A percentile compares a stretch with the other conserved stretches of the same genome.
These are phyloP conservation scores for Blastobotrys capitulatus DNA, from an alignment of 1,139 yeast genomes.

Conservation along the genomic window DNA sequence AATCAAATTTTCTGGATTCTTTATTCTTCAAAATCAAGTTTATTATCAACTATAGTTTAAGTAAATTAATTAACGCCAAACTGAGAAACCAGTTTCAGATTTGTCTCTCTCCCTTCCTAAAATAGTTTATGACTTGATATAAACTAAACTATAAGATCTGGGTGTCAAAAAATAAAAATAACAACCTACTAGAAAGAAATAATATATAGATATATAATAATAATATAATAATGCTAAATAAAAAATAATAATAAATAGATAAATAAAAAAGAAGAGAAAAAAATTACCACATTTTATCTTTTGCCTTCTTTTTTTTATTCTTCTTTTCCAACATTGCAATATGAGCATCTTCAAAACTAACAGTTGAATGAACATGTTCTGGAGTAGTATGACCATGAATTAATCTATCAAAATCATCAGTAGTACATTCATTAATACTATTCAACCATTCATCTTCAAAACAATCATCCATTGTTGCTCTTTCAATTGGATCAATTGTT, in stretches of 20 bases:
- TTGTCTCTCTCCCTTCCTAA: too few species aligned
- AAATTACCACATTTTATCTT: slow-evolving; percentile 35
- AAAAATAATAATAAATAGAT: neutral
- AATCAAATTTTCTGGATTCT: too few species aligned
- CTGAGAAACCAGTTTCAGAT: too few species aligned
- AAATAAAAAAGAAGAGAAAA: neutral
- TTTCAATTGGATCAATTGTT: slow-evolving; percentile 35
- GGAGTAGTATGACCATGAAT: slow-evolving; percentile 30
- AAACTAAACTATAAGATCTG: too few species aligned
- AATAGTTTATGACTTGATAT: too few species aligned
- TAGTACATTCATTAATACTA: slow-evolving; percentile 48
- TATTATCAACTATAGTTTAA: too few species aligned
- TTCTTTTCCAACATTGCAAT: slow-evolving; percentile 83
- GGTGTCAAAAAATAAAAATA: too few species aligned
- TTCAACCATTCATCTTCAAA: slow-evolving; percentile 74
- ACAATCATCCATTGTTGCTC: slow-evolving; percentile 79
- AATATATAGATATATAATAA: too few species aligned
- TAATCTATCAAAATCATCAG: slow-evolving; percentile 22
- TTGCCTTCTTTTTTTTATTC: slow-evolving; percentile 35
- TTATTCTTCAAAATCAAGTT: too few species aligned
- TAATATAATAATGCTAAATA: neutral
- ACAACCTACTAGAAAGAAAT: too few species aligned
- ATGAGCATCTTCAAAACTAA: slow-evolving; percentile 91
- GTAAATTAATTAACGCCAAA: too few species aligned
- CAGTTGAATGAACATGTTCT: slow-evolving; percentile 79